Evolutionary conservation across 192 early-diverging fungal species (phyloP).

Genomic region (Entophlyctis helioformis): DNA sequence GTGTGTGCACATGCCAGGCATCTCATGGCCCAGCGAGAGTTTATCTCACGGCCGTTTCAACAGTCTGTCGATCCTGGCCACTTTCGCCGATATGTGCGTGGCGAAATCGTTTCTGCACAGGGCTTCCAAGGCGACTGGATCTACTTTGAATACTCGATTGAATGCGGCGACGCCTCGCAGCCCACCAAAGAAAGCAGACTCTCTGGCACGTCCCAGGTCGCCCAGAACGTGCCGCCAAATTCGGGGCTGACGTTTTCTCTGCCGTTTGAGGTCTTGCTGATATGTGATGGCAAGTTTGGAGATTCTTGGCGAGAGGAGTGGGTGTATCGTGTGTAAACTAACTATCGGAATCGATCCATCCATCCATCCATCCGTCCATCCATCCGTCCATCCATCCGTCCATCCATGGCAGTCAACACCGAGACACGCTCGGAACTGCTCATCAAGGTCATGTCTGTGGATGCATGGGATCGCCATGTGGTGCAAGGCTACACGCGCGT

Average conservation of each 20-base stretch:
- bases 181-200: too few relatives aligned
- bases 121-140: slow-evolving; percentile 8
- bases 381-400: too few relatives aligned
- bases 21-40: background rate
- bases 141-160: too few relatives aligned
- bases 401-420: background rate
- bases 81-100: slow-evolving; percentile 5
- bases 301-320: slow-evolving; percentile 1
- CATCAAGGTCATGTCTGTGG: slow-evolving; percentile 22
- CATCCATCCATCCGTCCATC: too few relatives aligned
- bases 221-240: background rate
- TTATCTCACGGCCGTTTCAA: slow-evolving; percentile 8
- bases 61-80: slow-evolving; percentile 1
- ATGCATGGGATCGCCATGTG: slow-evolving; percentile 21
- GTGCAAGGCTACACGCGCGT: slow-evolving; percentile 25
- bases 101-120: slow-evolving; percentile 5
- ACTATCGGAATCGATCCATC: background rate
- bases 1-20: background rate
- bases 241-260: slow-evolving; percentile 7
- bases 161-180: too few relatives aligned
- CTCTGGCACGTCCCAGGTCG: slow-evolving; percentile 10
- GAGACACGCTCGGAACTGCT: slow-evolving; percentile 15
- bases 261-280: slow-evolving; percentile 5
- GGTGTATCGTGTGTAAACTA: background rate
- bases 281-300: slow-evolving; percentile 5